Conservation (phyloP, 1,284 basidiomycete genomes). For the Stygiomarasmius scandens region DNA sequence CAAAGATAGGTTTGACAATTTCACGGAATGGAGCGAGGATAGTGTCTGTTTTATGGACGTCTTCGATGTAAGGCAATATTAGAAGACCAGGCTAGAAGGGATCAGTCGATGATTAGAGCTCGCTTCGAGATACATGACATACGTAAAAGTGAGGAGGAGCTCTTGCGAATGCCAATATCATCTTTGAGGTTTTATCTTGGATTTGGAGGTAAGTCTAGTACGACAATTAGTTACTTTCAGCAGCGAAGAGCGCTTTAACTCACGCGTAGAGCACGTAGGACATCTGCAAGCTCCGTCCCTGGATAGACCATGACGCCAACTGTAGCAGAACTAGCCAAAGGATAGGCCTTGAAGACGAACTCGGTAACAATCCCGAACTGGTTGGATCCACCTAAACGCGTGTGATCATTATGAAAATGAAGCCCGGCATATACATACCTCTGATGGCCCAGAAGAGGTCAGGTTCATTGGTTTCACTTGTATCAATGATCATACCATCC, state of each 20-base stretch:
- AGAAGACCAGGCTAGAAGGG: no score
- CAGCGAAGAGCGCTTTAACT: background rate
- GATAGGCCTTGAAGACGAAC: constrained; percentile 39
- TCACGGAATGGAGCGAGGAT: background rate
- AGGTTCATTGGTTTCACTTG: constrained; percentile 23
- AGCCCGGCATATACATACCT: constrained; percentile 13
- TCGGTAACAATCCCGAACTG: constrained; percentile 53
- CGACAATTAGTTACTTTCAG: background rate
- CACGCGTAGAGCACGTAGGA: constrained; percentile 17
- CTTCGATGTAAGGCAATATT: background rate
- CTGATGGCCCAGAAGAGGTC: constrained; percentile 30
- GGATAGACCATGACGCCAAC: constrained; percentile 23
- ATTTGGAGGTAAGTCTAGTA: no score
- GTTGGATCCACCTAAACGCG: constrained; percentile 40
- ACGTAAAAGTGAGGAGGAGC: no score
- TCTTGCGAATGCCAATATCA: no score
- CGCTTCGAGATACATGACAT: background rate
- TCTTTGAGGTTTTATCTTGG: background rate
- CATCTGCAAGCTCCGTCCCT: constrained; percentile 15
- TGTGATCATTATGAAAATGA: background rate
- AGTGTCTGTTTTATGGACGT: background rate
- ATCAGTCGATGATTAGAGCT: background rate
- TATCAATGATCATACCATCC: constrained; percentile 30
- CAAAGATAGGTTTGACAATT: background rate
- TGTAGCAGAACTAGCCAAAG: constrained; percentile 23